A percentile compares a stretch with the other conserved stretches of the same genome.
These are phyloP conservation scores for Eucalyptus globulus DNA, from an alignment of 345 rosid species.

Conservation along the genomic window DNA sequence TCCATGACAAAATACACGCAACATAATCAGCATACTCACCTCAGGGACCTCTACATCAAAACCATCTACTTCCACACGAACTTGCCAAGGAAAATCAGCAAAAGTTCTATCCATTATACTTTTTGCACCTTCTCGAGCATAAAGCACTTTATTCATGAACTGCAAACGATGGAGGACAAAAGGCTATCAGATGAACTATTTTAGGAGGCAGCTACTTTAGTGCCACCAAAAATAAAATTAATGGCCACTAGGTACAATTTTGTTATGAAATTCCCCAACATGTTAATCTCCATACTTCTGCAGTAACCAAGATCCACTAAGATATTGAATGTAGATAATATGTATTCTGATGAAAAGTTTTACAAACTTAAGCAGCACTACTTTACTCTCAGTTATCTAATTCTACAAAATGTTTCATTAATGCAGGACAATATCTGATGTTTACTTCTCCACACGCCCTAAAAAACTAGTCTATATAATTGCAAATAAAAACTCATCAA, in stretches of 20 bases:
- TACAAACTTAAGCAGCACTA: background rate
- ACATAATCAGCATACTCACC: slow-evolving; percentile 20
- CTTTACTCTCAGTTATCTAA: background rate
- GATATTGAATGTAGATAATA: background rate
- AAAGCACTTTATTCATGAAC: slow-evolving; percentile 92
- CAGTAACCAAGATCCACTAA: background rate
- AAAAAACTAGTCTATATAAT: background rate
- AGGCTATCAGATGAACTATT: background rate
- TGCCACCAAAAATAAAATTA: background rate
- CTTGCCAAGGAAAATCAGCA: slow-evolving; percentile 80
- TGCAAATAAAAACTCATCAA: background rate
- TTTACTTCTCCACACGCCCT: background rate
- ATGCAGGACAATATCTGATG: background rate
- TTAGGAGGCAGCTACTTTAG: background rate
- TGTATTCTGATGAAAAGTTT: background rate
- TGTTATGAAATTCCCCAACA: background rate
- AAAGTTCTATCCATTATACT: slow-evolving; percentile 88
- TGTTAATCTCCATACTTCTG: background rate
- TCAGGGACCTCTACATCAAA: slow-evolving; percentile 80
- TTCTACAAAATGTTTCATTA: background rate
- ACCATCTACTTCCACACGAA: slow-evolving; percentile 86
- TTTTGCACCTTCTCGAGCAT: slow-evolving; percentile 91
- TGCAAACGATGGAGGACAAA: slow-evolving; percentile 13
- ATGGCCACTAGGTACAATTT: background rate
- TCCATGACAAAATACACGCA: background rate